Evolutionary conservation across 768 basidiomycete species (phyloP), one percentile per base, ranked within the genome.

Genomic region (Suillus cothurnatus): DNA sequence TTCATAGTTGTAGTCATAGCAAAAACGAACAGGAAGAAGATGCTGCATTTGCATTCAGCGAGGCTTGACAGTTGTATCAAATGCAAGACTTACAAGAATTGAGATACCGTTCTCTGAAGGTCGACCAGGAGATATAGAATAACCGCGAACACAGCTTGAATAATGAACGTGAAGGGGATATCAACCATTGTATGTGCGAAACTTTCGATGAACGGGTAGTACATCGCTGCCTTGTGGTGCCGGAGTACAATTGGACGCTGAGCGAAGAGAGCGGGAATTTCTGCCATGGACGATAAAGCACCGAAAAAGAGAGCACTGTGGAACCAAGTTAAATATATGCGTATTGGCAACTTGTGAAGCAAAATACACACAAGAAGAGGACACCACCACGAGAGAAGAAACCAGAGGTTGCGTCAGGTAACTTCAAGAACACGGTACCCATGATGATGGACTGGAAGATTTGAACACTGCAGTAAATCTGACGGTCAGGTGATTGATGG

Each of bases 341-440:
- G 62, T 63, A 56, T n/a, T n/a, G 50, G 9, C 5, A 43, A 6
- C 3, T 0, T 3, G 2, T 2, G 19, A 21, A 4, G 19, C 1
- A 34, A 39, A 95, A 75, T 64, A 93, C 75, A 19, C 86, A 87
- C 45, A 83, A 76, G 74, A 95, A 95, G 61, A 96, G 85, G 36
- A 94, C 86, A 77, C 91, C 84, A 55, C 93, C 93, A 67, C 94
- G 87, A 31, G 94, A 94, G 78, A 97, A 97, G 0, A 90, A 92
- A 38, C 95, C 95, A 49, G 84, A 83, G 7, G 94, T 86, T 0
- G 90, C 89, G 17, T 83, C 71, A 2, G 93, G 91, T 58, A 91
- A 83, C 57, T 90, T 86, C 71, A 88, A 86, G 80, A 87, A 97
- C 9, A 89, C 86, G 9, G 84, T 88, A 41, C 94, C 94, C 69